Conservation (phyloP, 208 protist genomes). For the Endotrypanum monterogeii region DNA sequence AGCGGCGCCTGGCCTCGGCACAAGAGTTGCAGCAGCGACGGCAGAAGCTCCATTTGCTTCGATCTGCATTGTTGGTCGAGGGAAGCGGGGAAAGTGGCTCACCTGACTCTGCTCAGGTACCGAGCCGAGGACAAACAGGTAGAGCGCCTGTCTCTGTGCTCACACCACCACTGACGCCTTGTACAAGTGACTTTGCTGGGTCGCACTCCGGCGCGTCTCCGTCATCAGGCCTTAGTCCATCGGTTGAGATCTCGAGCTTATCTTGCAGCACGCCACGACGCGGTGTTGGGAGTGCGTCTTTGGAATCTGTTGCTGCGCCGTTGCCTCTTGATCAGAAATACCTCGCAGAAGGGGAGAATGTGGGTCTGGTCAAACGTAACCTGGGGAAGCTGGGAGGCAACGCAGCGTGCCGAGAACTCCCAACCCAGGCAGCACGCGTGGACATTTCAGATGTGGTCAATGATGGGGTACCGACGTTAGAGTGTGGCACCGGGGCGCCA, state of each 20-base stretch:
- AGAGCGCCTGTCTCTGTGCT: background rate
- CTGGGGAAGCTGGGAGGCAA: background rate
- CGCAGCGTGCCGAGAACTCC: background rate
- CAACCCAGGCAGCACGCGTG: background rate
- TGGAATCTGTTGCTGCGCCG: background rate
- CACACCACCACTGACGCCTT: constrained; percentile 12
- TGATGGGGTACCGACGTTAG: too few species aligned
- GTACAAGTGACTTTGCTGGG: constrained; percentile 7
- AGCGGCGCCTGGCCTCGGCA: constrained; percentile 32
- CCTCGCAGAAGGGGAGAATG: background rate
- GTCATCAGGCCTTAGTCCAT: constrained; percentile 6
- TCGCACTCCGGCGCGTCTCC: background rate
- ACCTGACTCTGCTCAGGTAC: background rate
- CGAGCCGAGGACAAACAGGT: background rate
- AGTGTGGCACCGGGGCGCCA: background rate
- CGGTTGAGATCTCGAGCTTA: constrained; percentile 41
- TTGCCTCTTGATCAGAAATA: background rate
- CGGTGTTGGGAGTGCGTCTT: background rate
- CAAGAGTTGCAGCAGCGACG: constrained; percentile 31
- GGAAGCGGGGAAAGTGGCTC: background rate
- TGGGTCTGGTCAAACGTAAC: background rate
- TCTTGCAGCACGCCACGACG: constrained; percentile 25
- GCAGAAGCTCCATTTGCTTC: constrained; percentile 28
- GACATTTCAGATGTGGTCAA: background rate
- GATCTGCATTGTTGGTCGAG: constrained; percentile 4